These are phyloP conservation scores for Spergularia bocconei DNA, from an alignment of 148 eudicot species.

Conservation along the genomic window DNA sequence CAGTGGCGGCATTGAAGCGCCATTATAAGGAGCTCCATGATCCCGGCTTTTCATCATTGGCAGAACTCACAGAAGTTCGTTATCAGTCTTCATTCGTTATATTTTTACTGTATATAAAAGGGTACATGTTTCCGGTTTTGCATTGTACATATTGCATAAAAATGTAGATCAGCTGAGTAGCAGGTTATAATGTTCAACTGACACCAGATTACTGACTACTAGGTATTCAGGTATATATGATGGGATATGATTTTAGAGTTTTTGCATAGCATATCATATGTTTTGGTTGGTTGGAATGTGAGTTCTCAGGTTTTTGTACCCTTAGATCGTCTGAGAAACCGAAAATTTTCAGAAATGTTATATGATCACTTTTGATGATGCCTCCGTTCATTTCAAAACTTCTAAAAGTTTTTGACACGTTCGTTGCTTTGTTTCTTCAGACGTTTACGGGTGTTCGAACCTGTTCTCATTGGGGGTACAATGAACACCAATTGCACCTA, in stretches of 20 bases:
- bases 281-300: not conserved
- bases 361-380: not conserved
- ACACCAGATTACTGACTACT: constrained; percentile 16
- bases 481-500: no score
- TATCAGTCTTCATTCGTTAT: constrained; percentile 17
- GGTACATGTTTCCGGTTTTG: constrained; percentile 18
- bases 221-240: not conserved
- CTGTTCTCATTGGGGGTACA: no score
- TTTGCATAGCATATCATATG: not conserved
- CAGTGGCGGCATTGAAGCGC: constrained; percentile 48
- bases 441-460: no score
- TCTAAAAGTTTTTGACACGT: no score
- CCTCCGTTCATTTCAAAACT: not conserved
- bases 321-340: constrained; percentile 20
- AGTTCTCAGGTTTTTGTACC: constrained; percentile 27
- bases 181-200: constrained; percentile 1
- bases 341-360: not conserved
- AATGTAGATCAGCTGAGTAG: constrained; percentile 12
- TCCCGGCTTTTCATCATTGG: not conserved
- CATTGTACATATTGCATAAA: constrained; percentile 24
- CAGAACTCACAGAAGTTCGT: not conserved
- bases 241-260: not conserved
- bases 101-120: constrained; percentile 27
- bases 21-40: constrained; percentile 30
- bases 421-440: no score